These are phyloP conservation scores for Rhodotorula sp. DNA, from an alignment of 1,284 basidiomycete species.

Conservation along the genomic window DNA sequence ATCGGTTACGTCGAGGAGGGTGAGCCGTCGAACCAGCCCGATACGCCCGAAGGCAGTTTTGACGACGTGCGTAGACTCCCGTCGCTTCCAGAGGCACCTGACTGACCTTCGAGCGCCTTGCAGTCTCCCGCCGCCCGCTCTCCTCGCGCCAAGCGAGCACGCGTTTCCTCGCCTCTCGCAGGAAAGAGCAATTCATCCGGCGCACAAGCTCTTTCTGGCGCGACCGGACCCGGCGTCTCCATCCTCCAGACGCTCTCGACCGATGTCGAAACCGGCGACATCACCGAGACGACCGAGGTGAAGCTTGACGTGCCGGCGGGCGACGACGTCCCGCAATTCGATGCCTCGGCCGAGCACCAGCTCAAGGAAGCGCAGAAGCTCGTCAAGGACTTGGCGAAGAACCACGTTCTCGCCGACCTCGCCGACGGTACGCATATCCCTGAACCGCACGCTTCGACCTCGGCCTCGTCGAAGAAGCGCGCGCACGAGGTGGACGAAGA, in stretches of 20 bases:
- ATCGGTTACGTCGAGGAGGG: slow-evolving; percentile 24
- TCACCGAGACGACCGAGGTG: slow-evolving; percentile 39
- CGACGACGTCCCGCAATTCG: slow-evolving; percentile 18
- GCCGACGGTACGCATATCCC: slow-evolving; percentile 22
- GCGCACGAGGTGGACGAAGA: slow-evolving; percentile 35
- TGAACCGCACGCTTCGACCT: background rate
- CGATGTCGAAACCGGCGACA: slow-evolving; percentile 17
- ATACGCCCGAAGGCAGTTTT: slow-evolving; percentile 1
- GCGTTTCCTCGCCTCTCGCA: slow-evolving; percentile 31
- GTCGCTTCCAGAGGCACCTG: fast-evolving
- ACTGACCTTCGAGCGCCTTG: background rate
- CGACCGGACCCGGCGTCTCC: slow-evolving; percentile 36
- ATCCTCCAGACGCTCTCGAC: slow-evolving; percentile 42
- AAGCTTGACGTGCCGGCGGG: slow-evolving; percentile 39
- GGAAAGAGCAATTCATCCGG: slow-evolving; percentile 1
- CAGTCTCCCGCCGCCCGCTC: slow-evolving; percentile 33
- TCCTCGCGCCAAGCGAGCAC: slow-evolving; percentile 36
- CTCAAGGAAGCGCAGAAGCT: slow-evolving; percentile 38
- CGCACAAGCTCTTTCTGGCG: slow-evolving; percentile 28
- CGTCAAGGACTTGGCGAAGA: slow-evolving; percentile 40
- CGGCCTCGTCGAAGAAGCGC: slow-evolving; percentile 35
- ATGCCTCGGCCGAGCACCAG: slow-evolving; percentile 36
- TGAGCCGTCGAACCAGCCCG: background rate
- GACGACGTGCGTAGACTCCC: slow-evolving; percentile 22
- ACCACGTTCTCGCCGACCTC: slow-evolving; percentile 31